phyloP scores from a whole-genome alignment of 441 rosid genomes.

The Euphorbia celastroides region DNA sequence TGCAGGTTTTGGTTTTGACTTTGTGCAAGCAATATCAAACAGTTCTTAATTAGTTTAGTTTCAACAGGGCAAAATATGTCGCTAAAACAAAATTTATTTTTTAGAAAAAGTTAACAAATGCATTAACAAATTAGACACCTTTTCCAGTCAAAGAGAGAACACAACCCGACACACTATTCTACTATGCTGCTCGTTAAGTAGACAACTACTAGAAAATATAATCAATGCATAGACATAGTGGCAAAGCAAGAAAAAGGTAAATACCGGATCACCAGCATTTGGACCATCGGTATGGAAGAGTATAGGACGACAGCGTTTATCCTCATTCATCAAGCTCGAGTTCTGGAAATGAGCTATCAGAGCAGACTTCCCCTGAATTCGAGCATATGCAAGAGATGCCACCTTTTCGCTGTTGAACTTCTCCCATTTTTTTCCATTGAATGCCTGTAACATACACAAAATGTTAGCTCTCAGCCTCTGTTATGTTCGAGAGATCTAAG shows the following conservation, averaged over 20 bases:
- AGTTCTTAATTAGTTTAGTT: too few relatives aligned
- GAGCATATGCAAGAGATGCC: slow-evolving; percentile 71
- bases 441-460: slow-evolving; percentile 39
- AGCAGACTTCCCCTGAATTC: slow-evolving; percentile 78
- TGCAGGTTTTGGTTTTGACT: too few relatives aligned
- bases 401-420: slow-evolving; percentile 85
- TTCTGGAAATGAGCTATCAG: slow-evolving; percentile 80
- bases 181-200: too few relatives aligned
- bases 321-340: slow-evolving; percentile 86
- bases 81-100: too few relatives aligned
- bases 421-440: slow-evolving; percentile 84
- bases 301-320: slow-evolving; percentile 75
- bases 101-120: too few relatives aligned
- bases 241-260: background rate
- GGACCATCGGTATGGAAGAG: slow-evolving; percentile 76
- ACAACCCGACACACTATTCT: too few relatives aligned
- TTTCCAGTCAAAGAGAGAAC: too few relatives aligned
- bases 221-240: background rate
- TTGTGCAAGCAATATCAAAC: too few relatives aligned
- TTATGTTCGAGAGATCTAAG: background rate
- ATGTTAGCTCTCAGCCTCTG: slow-evolving; percentile 7
- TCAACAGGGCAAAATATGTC: too few relatives aligned
- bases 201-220: background rate
- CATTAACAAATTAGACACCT: too few relatives aligned
- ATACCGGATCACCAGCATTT: slow-evolving; percentile 78